Conservation (phyloP, 495 filamentous ascomycete species). For the Cetradonia linearis region DNA sequence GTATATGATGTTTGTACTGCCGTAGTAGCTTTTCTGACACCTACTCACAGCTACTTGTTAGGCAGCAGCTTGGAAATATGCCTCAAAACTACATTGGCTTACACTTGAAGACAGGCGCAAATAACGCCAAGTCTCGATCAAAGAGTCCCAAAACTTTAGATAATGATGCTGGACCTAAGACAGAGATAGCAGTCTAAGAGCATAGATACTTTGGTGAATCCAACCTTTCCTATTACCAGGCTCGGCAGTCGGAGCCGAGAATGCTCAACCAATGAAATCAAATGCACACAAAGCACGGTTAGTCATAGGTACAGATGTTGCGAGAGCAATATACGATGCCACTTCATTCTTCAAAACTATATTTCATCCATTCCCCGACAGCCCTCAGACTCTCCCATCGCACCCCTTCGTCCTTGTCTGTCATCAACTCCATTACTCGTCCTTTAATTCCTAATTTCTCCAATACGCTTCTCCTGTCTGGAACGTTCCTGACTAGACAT, state of each 20-base stretch:
- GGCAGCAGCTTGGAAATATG: neutral
- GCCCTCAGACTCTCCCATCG: constrained; percentile 92
- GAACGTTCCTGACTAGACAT: constrained; percentile 77
- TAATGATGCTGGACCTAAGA: neutral
- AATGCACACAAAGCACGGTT: neutral
- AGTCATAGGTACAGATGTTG: neutral
- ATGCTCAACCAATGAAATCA: neutral
- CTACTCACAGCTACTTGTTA: neutral
- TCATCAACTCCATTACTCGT: constrained; percentile 93
- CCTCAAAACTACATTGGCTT: neutral
- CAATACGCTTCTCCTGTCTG: constrained; percentile 69
- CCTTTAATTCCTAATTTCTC: constrained; percentile 88
- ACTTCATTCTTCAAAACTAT: constrained; percentile 55
- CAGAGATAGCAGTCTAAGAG: neutral
- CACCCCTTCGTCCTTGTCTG: constrained; percentile 75
- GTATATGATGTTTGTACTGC: too few species aligned
- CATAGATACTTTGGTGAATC: neutral
- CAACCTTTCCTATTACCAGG: neutral
- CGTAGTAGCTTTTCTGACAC: too few species aligned
- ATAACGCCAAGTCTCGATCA: neutral
- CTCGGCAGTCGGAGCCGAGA: neutral
- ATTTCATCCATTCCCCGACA: constrained; percentile 87
- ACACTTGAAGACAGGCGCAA: neutral
- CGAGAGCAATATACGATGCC: neutral
- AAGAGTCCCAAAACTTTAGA: neutral